These are phyloP conservation scores for Spathaspora passalidarum DNA, from an alignment of 805 yeast species.

Conservation along the genomic window DNA sequence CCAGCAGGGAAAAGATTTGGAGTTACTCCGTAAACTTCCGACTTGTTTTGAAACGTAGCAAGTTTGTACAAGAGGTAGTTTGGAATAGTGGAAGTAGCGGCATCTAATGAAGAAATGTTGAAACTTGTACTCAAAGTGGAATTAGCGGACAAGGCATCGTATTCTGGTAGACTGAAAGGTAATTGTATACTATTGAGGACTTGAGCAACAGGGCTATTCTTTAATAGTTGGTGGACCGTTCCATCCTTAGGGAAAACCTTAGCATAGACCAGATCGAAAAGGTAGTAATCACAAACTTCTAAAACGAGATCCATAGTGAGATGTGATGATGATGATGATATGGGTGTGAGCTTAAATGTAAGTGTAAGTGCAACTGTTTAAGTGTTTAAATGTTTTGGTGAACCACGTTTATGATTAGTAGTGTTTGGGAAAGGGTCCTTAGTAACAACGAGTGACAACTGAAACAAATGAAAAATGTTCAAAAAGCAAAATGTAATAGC, in stretches of 20 bases:
- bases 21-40: conserved; percentile 56
- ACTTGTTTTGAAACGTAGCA: conserved; percentile 23
- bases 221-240: conserved; percentile 13
- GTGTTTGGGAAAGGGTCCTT: too few relatives aligned
- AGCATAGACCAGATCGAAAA: conserved; percentile 76
- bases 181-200: background rate
- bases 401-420: background rate
- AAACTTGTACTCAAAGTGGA: background rate
- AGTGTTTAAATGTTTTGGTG: background rate
- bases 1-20: conserved; percentile 59
- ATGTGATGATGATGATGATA: background rate
- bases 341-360: too few relatives aligned
- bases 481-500: too few relatives aligned
- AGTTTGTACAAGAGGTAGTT: conserved; percentile 7
- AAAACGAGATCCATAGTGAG: conserved; percentile 82
- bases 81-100: conserved; percentile 2
- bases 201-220: conserved; percentile 6
- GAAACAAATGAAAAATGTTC: background rate
- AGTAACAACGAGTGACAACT: too few relatives aligned
- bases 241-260: conserved; percentile 37
- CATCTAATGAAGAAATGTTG: conserved; percentile 1
- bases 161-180: background rate
- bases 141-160: background rate
- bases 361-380: too few relatives aligned
- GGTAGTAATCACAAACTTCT: conserved; percentile 70